Conservation (phyloP, 225 moss, liverwort and hornwort species). For the Anthoceros angustus region DNA sequence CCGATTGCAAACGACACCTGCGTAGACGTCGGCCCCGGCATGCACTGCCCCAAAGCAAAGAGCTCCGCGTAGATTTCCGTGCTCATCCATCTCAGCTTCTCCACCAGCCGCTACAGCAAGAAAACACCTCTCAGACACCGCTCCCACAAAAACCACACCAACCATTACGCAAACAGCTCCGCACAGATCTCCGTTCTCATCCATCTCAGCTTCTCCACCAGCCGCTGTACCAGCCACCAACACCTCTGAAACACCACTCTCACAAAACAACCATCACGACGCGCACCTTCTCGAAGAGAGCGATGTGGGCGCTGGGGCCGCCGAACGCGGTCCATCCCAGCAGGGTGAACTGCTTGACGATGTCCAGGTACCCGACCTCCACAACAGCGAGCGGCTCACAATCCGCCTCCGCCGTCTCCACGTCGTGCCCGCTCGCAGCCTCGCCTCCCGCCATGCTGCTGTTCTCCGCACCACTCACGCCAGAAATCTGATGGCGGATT, state of each 20-base stretch:
- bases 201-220: conserved; percentile 40
- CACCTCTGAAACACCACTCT: too few species aligned
- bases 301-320: conserved; percentile 43
- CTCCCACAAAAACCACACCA: background rate
- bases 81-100: conserved; percentile 33
- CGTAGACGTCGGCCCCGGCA: conserved; percentile 45
- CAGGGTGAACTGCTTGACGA: conserved; percentile 36
- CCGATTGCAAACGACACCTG: conserved; percentile 45
- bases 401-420: background rate
- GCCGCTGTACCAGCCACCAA: too few species aligned
- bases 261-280: background rate
- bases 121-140: background rate
- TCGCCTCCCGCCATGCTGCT: too few species aligned
- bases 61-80: conserved; percentile 29
- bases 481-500: too few species aligned
- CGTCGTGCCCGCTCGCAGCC: too few species aligned
- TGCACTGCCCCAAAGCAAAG: conserved; percentile 39
- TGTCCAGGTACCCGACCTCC: conserved; percentile 29
- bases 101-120: conserved; percentile 27
- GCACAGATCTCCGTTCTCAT: conserved; percentile 8
- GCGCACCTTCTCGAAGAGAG: conserved; percentile 38
- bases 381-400: background rate
- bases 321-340: conserved; percentile 51
- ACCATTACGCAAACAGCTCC: too few species aligned
- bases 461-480: too few species aligned